Base-by-base conservation (phyloP, 768 basidiomycete genomes). In the Naganishia onofrii region DNA sequence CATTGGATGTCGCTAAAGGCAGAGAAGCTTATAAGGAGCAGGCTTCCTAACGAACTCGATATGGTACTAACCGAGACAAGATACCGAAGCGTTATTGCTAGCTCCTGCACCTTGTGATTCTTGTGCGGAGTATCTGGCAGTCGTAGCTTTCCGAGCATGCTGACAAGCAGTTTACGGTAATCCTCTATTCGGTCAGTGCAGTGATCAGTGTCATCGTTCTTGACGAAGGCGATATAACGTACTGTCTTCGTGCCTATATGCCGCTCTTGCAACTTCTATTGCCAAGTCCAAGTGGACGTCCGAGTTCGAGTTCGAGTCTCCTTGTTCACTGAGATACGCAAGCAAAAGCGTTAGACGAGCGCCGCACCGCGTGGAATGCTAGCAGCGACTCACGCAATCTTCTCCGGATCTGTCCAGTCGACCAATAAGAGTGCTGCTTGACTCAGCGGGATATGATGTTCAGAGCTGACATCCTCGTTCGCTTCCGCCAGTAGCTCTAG, bases 391-490 rank as follows among this genome's bases (percentile, higher is more conserved):
- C 58, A 83, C 83, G 86, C 84, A 42, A 86, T 85, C 75, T 90
- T 92, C 76, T 86, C 84, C 0, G 91, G 90, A 77, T 94, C 89
- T 3, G 90, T 91, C 92, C 93, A 95, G 73, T 93, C 92, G 2
- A 89, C 84, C 76, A 94, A 84, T 81, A 93, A 85, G n/a, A 88
- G 82, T 0, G 87, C 88, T 69, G 92, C 87, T 75, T 92, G 90
- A 23, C 86, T 82, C 0, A 89, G 86, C 0, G 86, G 82, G 13
- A 92, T 85, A 87, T 90, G 90, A 51, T 88, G 86, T 75, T 89
- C 86, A 0, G 88, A 88, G 3, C 90, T 90, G 28, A 88, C 79
- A 17, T 88, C 87, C 23, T 85, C 86, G 66, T 87, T 85, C 56
- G 87, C 83, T 19, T 84, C 81, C 3, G 84, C 81, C 13, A 90